Percentiles rank a stretch among this genome's conserved stretches.
Evolutionary conservation across 1,284 basidiomycete genomes (phyloP).

Genomic region (Stygiomarasmius scandens): DNA sequence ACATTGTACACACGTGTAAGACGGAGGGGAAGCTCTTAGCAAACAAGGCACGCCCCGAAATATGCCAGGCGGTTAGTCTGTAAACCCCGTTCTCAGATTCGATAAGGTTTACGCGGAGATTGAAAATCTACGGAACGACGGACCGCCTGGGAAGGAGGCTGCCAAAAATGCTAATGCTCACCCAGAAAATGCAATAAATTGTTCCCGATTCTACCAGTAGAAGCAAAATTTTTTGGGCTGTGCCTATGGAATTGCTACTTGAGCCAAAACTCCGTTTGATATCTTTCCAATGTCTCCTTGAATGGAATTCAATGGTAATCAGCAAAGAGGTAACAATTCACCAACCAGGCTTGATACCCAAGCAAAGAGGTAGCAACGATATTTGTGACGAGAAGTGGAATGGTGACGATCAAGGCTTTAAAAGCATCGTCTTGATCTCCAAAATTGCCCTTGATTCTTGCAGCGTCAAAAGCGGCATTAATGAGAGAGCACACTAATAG

Average conservation of each 20-base stretch:
- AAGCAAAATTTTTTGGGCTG: not conserved
- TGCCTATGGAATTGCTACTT: not conserved
- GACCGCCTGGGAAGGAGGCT: too few species aligned
- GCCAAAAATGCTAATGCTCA: too few species aligned
- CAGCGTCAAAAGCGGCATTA: not conserved
- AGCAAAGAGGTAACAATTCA: not conserved
- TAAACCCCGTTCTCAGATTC: too few species aligned
- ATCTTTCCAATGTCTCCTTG: not conserved
- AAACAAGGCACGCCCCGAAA: too few species aligned
- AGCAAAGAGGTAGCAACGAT: not conserved
- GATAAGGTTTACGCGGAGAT: too few species aligned
- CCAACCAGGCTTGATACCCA: constrained; percentile 1
- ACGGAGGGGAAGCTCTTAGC: too few species aligned
- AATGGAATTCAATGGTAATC: too few species aligned
- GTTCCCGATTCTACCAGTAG: not conserved
- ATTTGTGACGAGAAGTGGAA: not conserved
- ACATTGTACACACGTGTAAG: too few species aligned
- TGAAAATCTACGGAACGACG: too few species aligned
- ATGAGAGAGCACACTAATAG: not conserved
- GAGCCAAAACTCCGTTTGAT: not conserved
- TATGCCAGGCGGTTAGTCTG: too few species aligned
- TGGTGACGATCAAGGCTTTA: not conserved
- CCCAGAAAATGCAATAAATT: constrained; percentile 1
- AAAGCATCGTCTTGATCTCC: not conserved
- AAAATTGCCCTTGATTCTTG: not conserved